Base-by-base conservation (phyloP, 768 basidiomycete species). In the Dentipellis fragilis region DNA sequence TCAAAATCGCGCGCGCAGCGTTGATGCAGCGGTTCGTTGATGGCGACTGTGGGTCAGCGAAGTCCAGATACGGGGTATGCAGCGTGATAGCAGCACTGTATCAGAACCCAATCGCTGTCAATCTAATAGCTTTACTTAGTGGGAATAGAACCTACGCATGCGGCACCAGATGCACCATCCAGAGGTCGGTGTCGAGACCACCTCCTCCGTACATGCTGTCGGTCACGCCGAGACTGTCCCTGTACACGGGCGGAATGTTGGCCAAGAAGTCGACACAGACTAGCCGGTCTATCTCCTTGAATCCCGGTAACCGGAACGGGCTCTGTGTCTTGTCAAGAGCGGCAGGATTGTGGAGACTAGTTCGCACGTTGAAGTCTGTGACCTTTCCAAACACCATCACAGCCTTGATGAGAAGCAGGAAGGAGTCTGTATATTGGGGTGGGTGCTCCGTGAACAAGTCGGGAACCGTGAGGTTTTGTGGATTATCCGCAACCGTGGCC, bases 351-450 rank as follows among this genome's bases (percentile, higher is more conserved):
- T 83, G 81, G 37, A 91, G 70, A 63, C 82, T 85, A 36, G 81
- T 79, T 23, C 89, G 81, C 23, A 89, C 87, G 62, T 86, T 89
- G 67, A 81, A 89, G 68, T 93, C 90, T 2, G 89, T 93, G 16
- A 93, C 88, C 48, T 76, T 79, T 42, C 89, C 90, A 64, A 91
- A 92, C 23, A 92, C 67, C 87, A 93, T 90, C 46, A 88, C 75
- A 3, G 84, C 79, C 65, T 93, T 93, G 66, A 92, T 80, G 52
- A 91, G 80, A 19, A 92, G 78, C 37, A 89, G 70, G 67, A 88
- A 89, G 4, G 89, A 80, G 68, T 93, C 90, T 0, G 87, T 90
- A 63, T 89, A 91, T 64, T 81, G 79, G 3, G 85, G 80, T 17
- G 81, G 80, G 66, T 92, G 89, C 1, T 73, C 77, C 19, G 75